Base-by-base conservation (phyloP, 2,329 filamentous ascomycete genomes). In the Claviceps spartinae region DNA sequence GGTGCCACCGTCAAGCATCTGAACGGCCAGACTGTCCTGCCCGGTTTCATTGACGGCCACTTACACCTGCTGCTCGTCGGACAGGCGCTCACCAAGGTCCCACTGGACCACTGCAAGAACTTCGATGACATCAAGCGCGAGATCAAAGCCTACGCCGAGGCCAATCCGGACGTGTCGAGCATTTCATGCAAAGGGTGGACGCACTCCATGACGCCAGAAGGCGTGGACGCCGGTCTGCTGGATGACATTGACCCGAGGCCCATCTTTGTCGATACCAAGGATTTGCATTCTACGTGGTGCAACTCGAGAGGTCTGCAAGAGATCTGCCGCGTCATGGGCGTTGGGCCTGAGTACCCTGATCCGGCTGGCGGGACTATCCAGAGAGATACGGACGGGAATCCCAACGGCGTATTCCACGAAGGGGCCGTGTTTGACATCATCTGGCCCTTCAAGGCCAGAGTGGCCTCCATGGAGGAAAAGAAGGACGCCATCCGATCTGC, bases 11-110 rank as follows among this genome's bases (percentile, higher is more conserved):
- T 58, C 18, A 56, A 59, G 30, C 62, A 70, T 36, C 51, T 71
- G 3, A 49, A 48, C 1, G 65, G 67, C 1, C 60, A 59, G 22
- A 69, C 67, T 1, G 64, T 80, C 3, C 65, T 80, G 1, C 77
- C 77, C 0, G 72, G 76, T 14, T 80, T 81, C 63, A 72, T 80
- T 41, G 77, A 81, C 54, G 76, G 74, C 5, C 77, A 81, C 54
- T 70, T 78, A 63, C 77, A 81, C 58, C 67, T 81, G 9, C 67
- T 80, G 0, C 65, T 76, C 9, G 67, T 78, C 0, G 77, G 77
- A 1, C 75, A 78, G 55, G 72, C 75, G 0, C 66, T 80, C 18
- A 69, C 67, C 30, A 79, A 79, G 59, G 66, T 77, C 20, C 65
- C 67, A 22, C 63, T 81, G 1, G 70, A 73, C 20, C 63, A 67